Base-by-base conservation (phyloP, 2,329 filamentous ascomycete species). In the Daldinia sp. region DNA sequence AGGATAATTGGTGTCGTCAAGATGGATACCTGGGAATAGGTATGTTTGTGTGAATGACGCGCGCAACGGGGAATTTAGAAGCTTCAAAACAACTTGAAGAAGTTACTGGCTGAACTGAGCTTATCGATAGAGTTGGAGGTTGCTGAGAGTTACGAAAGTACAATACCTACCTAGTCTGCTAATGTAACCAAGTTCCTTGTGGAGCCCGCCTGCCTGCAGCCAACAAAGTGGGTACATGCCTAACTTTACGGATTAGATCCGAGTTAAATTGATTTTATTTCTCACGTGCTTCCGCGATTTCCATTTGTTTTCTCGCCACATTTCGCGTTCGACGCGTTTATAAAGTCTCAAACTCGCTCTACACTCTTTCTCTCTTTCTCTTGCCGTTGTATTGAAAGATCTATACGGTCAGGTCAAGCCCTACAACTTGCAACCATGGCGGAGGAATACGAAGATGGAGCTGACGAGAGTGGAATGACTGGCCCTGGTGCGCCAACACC, bases 401-500 rank as follows among this genome's bases (percentile, higher is more conserved):
- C 23, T 44, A 35, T 42, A 20, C 39, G 35, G 48, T 9, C 28
- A 13, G 10, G n/a, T 61, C 9, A 10, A 39, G 59, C 64, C 23
- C 42, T n/a, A 72, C 81, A 61, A 10, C 18, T 61, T 33, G 39
- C 83, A 67, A 85, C 87, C 55, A 79, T 79, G 77, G 67, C 77
- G 26, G 87, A 89, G 71, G 87, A 91, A 70, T 88, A 89, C 41
- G 92, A 97, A 72, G 90, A 91, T 68, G 87, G 87, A 64, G 88
- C 89, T 74, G 94, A 96, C 64, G 93, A 97, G 67, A 86, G 87
- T 74, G 87, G 89, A 69, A 87, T 89, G 77, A 89, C 91, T 63
- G 94, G 92, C 10, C 95, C 95, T 65, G 96, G 96, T 72, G 96
- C 96, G n/a, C 96, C 96, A 2, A 97, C 94, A 63, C 94, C 95